Evolutionary conservation across 257 asterid genomes (phyloP), one percentile per base, ranked within the genome.

Genomic region (Nicotiana tabacum): DNA sequence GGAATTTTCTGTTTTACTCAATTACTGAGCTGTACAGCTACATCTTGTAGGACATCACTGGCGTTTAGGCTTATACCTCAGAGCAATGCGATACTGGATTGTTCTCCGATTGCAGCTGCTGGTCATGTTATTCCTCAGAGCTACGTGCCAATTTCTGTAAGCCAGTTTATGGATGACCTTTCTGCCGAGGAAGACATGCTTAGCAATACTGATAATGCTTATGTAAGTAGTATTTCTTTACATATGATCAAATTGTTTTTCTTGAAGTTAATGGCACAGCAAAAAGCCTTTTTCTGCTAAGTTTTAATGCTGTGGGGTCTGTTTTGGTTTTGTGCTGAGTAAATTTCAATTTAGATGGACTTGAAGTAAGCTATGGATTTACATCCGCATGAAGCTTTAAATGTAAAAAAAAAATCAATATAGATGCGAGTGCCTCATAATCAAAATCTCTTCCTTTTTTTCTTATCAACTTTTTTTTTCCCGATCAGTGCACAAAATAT

Each of bases 31-130:
- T 81, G 24, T 66, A 30, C 46, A 51, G 83, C 83, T 66, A 66
- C 77, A 87, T 80, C 85, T 72, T 91, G 92, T 87, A 96, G 99
- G 96, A 89, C 94, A 81, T 91, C 98, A 57, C 86, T 96, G 86
- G 95, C 92, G 66, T 96, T 93, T 88, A 90, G 91, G 93, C 98
- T 96, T 85, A 91, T 93, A 94, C 99, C 99, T 67, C 99, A 92
- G 85, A 88, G 95, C 91, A 96, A 90, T 86, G 99, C 99, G 46
- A 81, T 96, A 82, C 85, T 96, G 86, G 99, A 96, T 85, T 96
- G 98, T 86, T 85, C 93, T 81, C 94, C 94, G 3, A 86, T 96
- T 87, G 91, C 97, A 51, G 93, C 93, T 82, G 99, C 98, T 87
- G 99, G 99, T 83, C 98, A 96, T 85, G 92, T 88, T 82, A 91